Conservation (phyloP, 306 rosid genomes). For the Vigna reflexopilosa region DNA sequence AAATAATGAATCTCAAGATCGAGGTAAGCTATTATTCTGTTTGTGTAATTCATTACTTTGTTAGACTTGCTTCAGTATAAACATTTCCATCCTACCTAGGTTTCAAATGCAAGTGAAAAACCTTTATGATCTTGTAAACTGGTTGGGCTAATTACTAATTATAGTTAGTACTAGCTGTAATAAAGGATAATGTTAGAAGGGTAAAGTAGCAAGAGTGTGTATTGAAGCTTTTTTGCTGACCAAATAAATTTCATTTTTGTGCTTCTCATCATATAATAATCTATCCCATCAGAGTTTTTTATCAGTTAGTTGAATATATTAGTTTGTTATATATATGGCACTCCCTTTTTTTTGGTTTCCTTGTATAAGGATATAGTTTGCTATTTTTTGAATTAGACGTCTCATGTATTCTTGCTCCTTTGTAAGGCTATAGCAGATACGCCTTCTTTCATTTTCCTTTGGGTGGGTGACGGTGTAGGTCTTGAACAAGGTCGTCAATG, state of each 20-base stretch:
- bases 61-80: constrained; percentile 22
- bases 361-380: constrained; percentile 27
- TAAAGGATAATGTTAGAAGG: constrained; percentile 19
- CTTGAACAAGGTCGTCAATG: constrained; percentile 99
- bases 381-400: constrained; percentile 37
- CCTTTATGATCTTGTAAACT: constrained; percentile 23
- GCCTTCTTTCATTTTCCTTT: constrained; percentile 97
- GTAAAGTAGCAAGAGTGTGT: constrained; percentile 18
- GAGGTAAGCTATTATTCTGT: constrained; percentile 66
- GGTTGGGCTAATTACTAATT: constrained; percentile 10
- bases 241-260: constrained; percentile 27
- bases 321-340: not conserved
- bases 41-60: constrained; percentile 14
- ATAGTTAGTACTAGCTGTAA: not conserved
- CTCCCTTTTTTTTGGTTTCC: constrained; percentile 19
- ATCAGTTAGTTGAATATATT: constrained; percentile 19
- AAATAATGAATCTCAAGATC: constrained; percentile 96
- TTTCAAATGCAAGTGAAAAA: constrained; percentile 24
- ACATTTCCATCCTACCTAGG: constrained; percentile 31
- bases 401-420: constrained; percentile 42
- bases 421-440: constrained; percentile 96
- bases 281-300: not conserved
- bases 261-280: constrained; percentile 23
- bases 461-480: constrained; percentile 99
- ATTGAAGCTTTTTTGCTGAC: constrained; percentile 21